Percentiles rank a stretch among this genome's conserved stretches.
These are phyloP conservation scores for Ilyonectria mors-panacis DNA, from an alignment of 2,329 filamentous ascomycete species.

Conservation along the genomic window DNA sequence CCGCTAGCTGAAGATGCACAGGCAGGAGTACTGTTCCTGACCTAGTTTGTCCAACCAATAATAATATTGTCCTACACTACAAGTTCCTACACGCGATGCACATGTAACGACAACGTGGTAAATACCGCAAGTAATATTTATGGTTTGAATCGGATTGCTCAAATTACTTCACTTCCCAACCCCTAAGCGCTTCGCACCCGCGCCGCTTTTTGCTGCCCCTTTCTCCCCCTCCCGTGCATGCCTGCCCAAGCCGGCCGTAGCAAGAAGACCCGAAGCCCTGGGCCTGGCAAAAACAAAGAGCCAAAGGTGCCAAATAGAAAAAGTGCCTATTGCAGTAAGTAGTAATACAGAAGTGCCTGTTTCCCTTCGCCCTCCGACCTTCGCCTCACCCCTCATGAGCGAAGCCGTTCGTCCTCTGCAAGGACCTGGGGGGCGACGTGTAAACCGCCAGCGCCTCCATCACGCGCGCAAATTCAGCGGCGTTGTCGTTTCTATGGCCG, in stretches of 20 bases:
- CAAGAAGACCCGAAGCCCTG: conserved; percentile 13
- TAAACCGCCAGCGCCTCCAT: conserved; percentile 1
- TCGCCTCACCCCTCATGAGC: background rate
- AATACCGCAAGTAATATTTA: conserved; percentile 18
- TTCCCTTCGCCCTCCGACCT: background rate
- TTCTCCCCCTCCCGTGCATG: conserved; percentile 5
- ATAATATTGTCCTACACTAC: background rate
- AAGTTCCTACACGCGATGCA: background rate
- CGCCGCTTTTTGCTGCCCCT: conserved; percentile 19
- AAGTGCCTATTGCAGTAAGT: conserved; percentile 19
- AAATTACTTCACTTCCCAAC: conserved; percentile 27
- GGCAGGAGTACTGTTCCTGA: background rate
- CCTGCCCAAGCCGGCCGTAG: conserved; percentile 1
- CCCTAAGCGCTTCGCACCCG: conserved; percentile 5
- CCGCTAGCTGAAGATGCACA: background rate
- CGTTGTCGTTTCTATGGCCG: background rate
- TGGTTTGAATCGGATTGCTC: conserved; percentile 27
- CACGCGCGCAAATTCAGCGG: conserved; percentile 1
- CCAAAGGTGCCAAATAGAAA: conserved; percentile 12
- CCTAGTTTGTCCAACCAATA: background rate
- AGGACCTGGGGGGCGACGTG: background rate
- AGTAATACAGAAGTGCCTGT: conserved; percentile 25
- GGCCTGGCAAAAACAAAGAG: conserved; percentile 15
- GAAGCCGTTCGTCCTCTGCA: background rate
- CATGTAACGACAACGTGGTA: background rate